phyloP scores from a whole-genome alignment of 2,329 filamentous ascomycete species.

The Phoma sp. region DNA sequence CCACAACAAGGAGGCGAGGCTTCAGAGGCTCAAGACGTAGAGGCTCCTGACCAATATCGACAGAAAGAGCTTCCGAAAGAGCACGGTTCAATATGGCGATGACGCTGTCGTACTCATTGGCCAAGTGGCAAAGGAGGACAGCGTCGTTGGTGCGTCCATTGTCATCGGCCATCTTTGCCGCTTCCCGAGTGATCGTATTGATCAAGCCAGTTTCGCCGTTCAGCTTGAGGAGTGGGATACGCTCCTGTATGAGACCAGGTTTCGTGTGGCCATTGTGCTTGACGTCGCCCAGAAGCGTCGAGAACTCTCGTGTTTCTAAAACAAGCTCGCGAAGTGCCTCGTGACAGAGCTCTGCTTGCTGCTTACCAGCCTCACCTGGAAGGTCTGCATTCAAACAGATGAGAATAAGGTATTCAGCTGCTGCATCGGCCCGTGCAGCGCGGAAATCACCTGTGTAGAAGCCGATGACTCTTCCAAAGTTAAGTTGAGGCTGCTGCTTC shows the following conservation, averaged over 20 bases:
- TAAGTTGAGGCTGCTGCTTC: conserved; percentile 78
- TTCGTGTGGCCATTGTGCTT: conserved; percentile 83
- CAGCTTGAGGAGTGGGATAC: conserved; percentile 80
- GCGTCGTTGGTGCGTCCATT: conserved; percentile 93
- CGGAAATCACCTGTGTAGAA: conserved; percentile 97
- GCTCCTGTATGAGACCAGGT: conserved; percentile 84
- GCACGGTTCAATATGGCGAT: conserved; percentile 87
- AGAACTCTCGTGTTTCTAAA: conserved; percentile 95
- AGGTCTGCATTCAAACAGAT: conserved; percentile 92
- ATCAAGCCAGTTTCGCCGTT: conserved; percentile 83
- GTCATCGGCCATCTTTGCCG: conserved; percentile 90
- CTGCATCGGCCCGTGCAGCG: conserved; percentile 83
- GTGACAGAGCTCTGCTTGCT: conserved; percentile 83
- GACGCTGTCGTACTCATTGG: conserved; percentile 95
- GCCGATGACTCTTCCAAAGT: conserved; percentile 91
- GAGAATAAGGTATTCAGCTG: conserved; percentile 89
- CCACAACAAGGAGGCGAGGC: conserved; percentile 60
- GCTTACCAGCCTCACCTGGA: conserved; percentile 72
- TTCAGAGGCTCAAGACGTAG: conserved; percentile 80
- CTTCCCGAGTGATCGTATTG: conserved; percentile 88
- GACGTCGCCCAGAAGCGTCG: conserved; percentile 90
- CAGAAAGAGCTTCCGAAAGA: conserved; percentile 84
- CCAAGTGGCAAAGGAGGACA: conserved; percentile 91
- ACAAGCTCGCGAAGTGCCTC: conserved; percentile 92
- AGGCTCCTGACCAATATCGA: conserved; percentile 82